Conservation (phyloP, 352 stramenopile species). For the Phytophthora capsici region DNA sequence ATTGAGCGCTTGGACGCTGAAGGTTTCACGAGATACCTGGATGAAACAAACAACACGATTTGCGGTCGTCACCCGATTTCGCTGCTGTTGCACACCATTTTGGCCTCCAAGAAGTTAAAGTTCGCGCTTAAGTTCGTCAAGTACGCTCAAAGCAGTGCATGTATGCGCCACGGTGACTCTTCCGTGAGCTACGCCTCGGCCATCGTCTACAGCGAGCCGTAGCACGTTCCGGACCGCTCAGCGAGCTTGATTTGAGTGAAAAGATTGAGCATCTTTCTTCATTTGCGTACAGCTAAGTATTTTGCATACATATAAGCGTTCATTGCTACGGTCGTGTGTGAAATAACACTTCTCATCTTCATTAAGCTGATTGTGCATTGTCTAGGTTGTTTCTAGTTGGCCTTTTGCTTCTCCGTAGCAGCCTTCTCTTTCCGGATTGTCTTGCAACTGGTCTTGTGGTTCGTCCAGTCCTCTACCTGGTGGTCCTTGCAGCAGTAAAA, state of each 20-base stretch:
- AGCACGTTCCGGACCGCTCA: background rate
- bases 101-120: slow-evolving; percentile 58
- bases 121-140: slow-evolving; percentile 92
- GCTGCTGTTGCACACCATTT: slow-evolving; percentile 71
- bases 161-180: slow-evolving; percentile 85
- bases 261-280: slow-evolving; percentile 3
- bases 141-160: slow-evolving; percentile 93
- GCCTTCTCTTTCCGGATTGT: slow-evolving; percentile 53
- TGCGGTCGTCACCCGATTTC: slow-evolving; percentile 96
- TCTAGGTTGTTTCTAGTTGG: no score
- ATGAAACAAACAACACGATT: slow-evolving; percentile 96
- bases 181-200: slow-evolving; percentile 96
- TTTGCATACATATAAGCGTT: slow-evolving; percentile 20
- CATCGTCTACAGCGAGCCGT: slow-evolving; percentile 77
- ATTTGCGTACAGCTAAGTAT: slow-evolving; percentile 15
- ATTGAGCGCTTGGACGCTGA: slow-evolving; percentile 92
- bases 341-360: no score
- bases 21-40: slow-evolving; percentile 95
- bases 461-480: slow-evolving; percentile 82
- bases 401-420: background rate
- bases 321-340: no score
- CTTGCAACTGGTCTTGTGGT: slow-evolving; percentile 83
- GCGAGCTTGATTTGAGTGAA: background rate
- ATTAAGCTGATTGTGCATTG: no score
- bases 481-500: slow-evolving; percentile 89